Percentiles rank a stretch among this genome's conserved stretches.
These are phyloP conservation scores for Pichia rugopelliculosa DNA, from an alignment of 805 yeast species.

Conservation along the genomic window DNA sequence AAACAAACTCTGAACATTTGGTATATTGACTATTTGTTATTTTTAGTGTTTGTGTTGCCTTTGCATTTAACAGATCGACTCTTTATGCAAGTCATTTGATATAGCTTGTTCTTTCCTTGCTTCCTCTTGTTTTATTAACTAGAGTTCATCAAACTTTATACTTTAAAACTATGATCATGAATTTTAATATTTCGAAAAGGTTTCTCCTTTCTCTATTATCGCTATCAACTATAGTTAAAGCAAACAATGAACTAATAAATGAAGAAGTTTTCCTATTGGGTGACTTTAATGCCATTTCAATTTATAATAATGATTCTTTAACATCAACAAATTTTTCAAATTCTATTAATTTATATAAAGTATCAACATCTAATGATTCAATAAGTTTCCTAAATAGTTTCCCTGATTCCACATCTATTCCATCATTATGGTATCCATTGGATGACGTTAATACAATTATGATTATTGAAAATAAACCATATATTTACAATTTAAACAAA, in stretches of 20 bases:
- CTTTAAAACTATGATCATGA: background rate
- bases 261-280: conserved; percentile 24
- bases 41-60: background rate
- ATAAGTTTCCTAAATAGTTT: background rate
- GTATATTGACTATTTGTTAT: background rate
- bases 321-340: conserved; percentile 9
- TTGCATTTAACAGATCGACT: too few species aligned
- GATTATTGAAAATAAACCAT: conserved; percentile 22
- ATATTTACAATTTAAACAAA: conserved; percentile 12
- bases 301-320: conserved; percentile 6
- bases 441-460: conserved; percentile 7
- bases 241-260: conserved; percentile 4
- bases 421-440: conserved; percentile 9
- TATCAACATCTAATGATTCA: conserved; percentile 15
- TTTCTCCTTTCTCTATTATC: background rate
- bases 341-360: conserved; percentile 15
- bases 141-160: background rate
- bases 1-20: background rate
- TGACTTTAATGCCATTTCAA: conserved; percentile 17
- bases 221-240: background rate
- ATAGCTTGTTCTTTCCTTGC: background rate
- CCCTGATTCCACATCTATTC: background rate
- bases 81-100: background rate
- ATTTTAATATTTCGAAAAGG: background rate
- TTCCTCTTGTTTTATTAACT: background rate